Percentiles rank a stretch among this genome's conserved stretches.
These are phyloP conservation scores for Malus hybrid DNA, from an alignment of 331 rosid genomes.

Conservation along the genomic window DNA sequence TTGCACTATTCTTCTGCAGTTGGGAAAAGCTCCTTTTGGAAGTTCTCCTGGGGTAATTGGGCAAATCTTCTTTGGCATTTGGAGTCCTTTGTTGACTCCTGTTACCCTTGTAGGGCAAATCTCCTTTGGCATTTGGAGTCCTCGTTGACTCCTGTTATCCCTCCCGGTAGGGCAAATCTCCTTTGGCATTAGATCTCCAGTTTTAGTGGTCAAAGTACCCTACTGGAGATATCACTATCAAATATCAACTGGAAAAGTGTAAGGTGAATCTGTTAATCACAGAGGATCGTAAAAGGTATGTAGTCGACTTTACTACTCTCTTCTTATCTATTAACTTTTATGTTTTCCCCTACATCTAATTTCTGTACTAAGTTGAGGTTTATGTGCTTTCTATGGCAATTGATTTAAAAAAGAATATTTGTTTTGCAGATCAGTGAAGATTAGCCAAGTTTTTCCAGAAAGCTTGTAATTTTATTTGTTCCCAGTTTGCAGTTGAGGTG, in stretches of 20 bases:
- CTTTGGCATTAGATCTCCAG: constrained; percentile 60
- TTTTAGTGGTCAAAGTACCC: constrained; percentile 32
- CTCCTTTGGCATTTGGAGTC: constrained; percentile 58
- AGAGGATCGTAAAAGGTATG: constrained; percentile 31
- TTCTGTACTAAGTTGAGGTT: background rate
- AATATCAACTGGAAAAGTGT: constrained; percentile 16
- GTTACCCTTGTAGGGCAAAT: constrained; percentile 21
- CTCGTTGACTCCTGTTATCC: constrained; percentile 8
- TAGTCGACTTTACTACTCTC: constrained; percentile 3
- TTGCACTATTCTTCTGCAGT: constrained; percentile 32
- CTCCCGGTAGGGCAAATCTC: constrained; percentile 24
- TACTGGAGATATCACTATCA: constrained; percentile 29
- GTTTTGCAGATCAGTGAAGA: constrained; percentile 7
- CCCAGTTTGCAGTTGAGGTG: constrained; percentile 15
- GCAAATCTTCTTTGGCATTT: constrained; percentile 69
- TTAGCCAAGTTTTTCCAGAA: background rate
- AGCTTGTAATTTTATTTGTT: constrained; percentile 10
- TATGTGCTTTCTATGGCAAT: constrained; percentile 7
- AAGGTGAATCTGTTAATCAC: background rate
- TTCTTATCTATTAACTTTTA: background rate
- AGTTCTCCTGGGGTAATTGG: constrained; percentile 38
- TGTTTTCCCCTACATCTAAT: background rate
- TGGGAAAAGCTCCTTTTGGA: constrained; percentile 27
- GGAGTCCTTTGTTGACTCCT: constrained; percentile 6
- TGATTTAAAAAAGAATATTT: background rate